Percentiles rank a stretch among this genome's conserved stretches.
These are phyloP conservation scores for Heterococcus sp. DNA, from an alignment of 108 stramenopile genomes.

Conservation along the genomic window DNA sequence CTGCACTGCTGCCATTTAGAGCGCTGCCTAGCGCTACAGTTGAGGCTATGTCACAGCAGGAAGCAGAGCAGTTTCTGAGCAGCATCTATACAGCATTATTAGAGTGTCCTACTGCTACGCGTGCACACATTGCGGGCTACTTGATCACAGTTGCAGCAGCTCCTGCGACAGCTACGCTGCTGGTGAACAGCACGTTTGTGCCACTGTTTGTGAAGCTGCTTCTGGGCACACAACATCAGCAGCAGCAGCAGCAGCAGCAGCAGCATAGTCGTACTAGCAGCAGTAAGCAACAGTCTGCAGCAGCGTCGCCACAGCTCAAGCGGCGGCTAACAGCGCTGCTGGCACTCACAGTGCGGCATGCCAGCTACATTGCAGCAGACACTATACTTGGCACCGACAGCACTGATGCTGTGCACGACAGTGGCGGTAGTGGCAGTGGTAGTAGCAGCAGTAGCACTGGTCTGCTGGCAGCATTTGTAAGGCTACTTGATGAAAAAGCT, in stretches of 20 bases:
- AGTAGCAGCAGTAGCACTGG: neutral
- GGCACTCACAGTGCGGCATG: constrained; percentile 55
- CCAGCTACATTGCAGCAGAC: constrained; percentile 55
- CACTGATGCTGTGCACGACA: neutral
- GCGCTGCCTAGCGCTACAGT: constrained; percentile 7
- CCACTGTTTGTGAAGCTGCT: constrained; percentile 38
- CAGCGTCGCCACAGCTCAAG: neutral
- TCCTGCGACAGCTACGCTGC: constrained; percentile 51
- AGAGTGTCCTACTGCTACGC: constrained; percentile 1
- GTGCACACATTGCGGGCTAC: constrained; percentile 47
- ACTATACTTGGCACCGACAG: constrained; percentile 1
- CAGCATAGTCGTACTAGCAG: too few relatives aligned
- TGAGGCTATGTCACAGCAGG: constrained; percentile 14
- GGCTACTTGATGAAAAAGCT: too few relatives aligned
- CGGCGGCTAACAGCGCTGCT: constrained; percentile 18
- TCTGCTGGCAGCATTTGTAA: neutral
- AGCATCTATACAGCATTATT: constrained; percentile 45
- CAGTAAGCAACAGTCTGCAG: neutral
- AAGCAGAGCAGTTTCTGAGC: constrained; percentile 50
- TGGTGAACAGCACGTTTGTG: constrained; percentile 54
- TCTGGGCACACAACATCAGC: too few relatives aligned
- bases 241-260: too few relatives aligned
- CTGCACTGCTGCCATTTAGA: constrained; percentile 38
- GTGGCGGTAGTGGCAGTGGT: neutral
- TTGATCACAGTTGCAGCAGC: constrained; percentile 46